These are phyloP conservation scores for Gloeopeniophorella convolvens DNA, from an alignment of 768 basidiomycete genomes.

Conservation along the genomic window DNA sequence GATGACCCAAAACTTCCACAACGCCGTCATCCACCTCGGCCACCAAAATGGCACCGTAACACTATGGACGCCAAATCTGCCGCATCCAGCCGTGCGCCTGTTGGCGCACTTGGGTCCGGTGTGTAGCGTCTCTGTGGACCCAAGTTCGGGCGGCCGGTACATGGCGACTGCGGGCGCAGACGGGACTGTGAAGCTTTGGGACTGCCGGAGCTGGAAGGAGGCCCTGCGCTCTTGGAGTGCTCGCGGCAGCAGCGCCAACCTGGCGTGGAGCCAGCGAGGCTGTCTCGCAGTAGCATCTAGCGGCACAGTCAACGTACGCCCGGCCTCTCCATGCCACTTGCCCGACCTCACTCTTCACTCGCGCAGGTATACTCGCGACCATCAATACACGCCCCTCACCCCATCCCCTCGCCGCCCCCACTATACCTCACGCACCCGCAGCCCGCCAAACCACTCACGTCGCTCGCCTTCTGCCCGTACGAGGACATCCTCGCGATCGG, in stretches of 20 bases:
- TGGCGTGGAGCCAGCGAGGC: conserved; percentile 86
- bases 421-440: conserved; percentile 87
- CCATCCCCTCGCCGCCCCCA: conserved; percentile 52
- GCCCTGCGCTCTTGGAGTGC: conserved; percentile 74
- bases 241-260: conserved; percentile 57
- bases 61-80: conserved; percentile 92
- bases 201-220: conserved; percentile 92
- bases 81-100: conserved; percentile 86
- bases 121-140: conserved; percentile 73
- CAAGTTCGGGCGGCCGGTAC: conserved; percentile 78
- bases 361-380: conserved; percentile 69
- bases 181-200: conserved; percentile 91
- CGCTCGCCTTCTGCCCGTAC: conserved; percentile 81
- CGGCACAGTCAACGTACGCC: conserved; percentile 72
- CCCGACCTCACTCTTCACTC: background rate
- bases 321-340: background rate
- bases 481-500: conserved; percentile 80
- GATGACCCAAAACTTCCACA: conserved; percentile 89
- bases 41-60: conserved; percentile 96
- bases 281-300: conserved; percentile 76
- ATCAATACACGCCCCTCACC: conserved; percentile 51
- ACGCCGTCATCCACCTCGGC: conserved; percentile 90
- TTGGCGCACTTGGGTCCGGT: conserved; percentile 90
- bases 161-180: conserved; percentile 89
- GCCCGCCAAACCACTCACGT: conserved; percentile 68